Conservation (phyloP, 2,329 filamentous ascomycete species). For the Penicillium crustosum region DNA sequence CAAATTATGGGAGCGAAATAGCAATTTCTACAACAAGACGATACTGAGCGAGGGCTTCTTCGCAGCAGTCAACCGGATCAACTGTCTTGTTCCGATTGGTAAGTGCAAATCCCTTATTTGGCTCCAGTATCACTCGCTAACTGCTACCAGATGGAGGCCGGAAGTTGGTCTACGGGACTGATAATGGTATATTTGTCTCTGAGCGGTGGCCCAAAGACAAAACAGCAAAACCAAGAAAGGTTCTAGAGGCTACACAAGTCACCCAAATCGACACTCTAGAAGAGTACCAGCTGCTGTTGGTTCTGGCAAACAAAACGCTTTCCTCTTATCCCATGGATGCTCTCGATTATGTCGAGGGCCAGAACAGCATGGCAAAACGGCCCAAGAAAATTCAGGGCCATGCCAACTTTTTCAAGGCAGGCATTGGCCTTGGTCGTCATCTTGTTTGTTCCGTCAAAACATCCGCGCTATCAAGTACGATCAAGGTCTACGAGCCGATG, state of each 20-base stretch:
- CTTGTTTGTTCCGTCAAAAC: conserved; percentile 97
- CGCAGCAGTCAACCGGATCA: conserved; percentile 82
- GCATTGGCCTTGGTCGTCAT: conserved; percentile 90
- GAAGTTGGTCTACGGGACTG: conserved; percentile 91
- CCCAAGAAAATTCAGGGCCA: conserved; percentile 96
- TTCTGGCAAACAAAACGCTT: conserved; percentile 89
- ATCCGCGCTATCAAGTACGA: conserved; percentile 86
- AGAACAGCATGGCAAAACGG: conserved; percentile 73
- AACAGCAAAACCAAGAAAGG: conserved; percentile 70
- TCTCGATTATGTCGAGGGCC: conserved; percentile 75
- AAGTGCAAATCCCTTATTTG: conserved; percentile 37
- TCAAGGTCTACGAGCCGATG: conserved; percentile 99
- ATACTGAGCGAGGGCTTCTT: conserved; percentile 84
- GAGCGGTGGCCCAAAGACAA: conserved; percentile 86
- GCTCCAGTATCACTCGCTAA: conserved; percentile 15
- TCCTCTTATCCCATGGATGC: conserved; percentile 86
- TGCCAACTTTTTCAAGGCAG: conserved; percentile 97
- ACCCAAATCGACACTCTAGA: conserved; percentile 96
- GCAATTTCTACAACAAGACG: conserved; percentile 68
- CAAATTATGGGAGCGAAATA: conserved; percentile 70
- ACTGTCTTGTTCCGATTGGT: conserved; percentile 91
- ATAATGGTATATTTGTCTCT: conserved; percentile 87
- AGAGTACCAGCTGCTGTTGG: conserved; percentile 87
- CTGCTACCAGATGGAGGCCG: conserved; percentile 73
- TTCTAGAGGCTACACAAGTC: conserved; percentile 81